Evolutionary conservation across 2,329 filamentous ascomycete species (phyloP).

Genomic region (Dactylella cylindrospora): DNA sequence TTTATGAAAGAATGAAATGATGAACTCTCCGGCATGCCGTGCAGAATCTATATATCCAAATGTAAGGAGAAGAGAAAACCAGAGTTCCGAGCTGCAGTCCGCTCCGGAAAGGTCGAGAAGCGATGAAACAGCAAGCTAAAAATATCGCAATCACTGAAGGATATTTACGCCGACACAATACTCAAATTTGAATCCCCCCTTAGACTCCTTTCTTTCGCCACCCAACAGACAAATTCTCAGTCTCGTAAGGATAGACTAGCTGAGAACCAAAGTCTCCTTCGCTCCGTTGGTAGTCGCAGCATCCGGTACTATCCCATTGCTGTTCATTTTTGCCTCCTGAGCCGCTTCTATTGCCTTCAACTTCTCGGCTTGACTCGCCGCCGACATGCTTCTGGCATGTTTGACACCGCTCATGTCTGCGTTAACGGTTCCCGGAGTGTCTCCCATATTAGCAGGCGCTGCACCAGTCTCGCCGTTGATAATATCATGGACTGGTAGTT

Average conservation of each 20-base stretch:
- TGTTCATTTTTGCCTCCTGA: constrained; percentile 16
- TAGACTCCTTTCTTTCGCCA: too few species aligned
- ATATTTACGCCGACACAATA: too few species aligned
- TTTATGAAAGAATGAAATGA: too few species aligned
- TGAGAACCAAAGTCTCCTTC: constrained; percentile 37
- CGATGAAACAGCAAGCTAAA: too few species aligned
- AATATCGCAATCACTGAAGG: too few species aligned
- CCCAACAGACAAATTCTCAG: too few species aligned
- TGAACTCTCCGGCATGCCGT: too few species aligned
- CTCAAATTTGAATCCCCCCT: too few species aligned
- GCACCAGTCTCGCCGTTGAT: constrained; percentile 31
- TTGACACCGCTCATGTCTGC: constrained; percentile 21
- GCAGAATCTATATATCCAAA: too few species aligned
- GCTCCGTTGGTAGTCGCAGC: constrained; percentile 7
- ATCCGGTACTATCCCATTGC: constrained; percentile 26
- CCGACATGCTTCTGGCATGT: constrained; percentile 3
- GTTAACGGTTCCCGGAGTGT: constrained; percentile 29
- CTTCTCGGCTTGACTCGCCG: constrained; percentile 4
- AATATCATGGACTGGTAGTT: constrained; percentile 15
- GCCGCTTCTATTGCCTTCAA: not conserved
- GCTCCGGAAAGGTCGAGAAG: too few species aligned
- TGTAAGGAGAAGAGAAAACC: too few species aligned
- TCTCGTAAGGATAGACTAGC: constrained; percentile 26
- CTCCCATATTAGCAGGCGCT: constrained; percentile 14
- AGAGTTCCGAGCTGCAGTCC: too few species aligned